Conservation (phyloP, 2,329 filamentous ascomycete species). For the Thermothelomyces thermophilus region DNA sequence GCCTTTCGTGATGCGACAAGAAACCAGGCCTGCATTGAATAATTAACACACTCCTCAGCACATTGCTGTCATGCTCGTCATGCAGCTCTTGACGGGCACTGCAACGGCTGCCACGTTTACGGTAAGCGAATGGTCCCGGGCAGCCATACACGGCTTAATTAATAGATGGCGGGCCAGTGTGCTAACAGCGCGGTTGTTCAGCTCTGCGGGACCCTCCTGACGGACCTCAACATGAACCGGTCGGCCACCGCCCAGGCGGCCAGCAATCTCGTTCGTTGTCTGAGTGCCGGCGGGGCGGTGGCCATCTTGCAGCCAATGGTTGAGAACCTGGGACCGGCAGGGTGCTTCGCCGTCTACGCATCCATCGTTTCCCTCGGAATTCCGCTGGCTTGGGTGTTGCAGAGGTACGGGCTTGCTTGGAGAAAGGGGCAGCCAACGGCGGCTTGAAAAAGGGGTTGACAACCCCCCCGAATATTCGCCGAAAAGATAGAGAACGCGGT, state of each 20-base stretch:
- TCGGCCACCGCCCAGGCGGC: slow-evolving; percentile 27
- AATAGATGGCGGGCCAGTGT: too few species aligned
- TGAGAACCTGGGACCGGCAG: slow-evolving; percentile 19
- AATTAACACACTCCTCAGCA: slow-evolving; percentile 4
- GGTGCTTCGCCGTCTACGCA: slow-evolving; percentile 23
- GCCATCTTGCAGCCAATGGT: slow-evolving; percentile 23
- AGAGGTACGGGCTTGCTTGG: slow-evolving; percentile 7
- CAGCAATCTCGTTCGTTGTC: slow-evolving; percentile 25
- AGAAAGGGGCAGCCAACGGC: slow-evolving; percentile 6
- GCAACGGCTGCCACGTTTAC: slow-evolving; percentile 11
- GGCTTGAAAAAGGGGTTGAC: neutral
- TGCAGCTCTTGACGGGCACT: slow-evolving; percentile 14
- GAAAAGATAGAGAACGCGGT: too few species aligned
- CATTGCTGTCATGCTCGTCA: slow-evolving; percentile 13
- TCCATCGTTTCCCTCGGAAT: slow-evolving; percentile 9
- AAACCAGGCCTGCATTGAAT: too few species aligned
- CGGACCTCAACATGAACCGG: slow-evolving; percentile 23
- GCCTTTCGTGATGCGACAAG: too few species aligned
- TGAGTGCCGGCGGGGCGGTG: slow-evolving; percentile 22
- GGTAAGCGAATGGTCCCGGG: neutral
- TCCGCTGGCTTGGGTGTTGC: neutral
- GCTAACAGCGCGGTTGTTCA: neutral
- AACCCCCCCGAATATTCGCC: too few species aligned
- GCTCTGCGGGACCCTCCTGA: slow-evolving; percentile 24
- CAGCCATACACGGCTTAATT: too few species aligned